Conservation (phyloP, 495 filamentous ascomycete genomes). For the Podospora pseudocomata region DNA sequence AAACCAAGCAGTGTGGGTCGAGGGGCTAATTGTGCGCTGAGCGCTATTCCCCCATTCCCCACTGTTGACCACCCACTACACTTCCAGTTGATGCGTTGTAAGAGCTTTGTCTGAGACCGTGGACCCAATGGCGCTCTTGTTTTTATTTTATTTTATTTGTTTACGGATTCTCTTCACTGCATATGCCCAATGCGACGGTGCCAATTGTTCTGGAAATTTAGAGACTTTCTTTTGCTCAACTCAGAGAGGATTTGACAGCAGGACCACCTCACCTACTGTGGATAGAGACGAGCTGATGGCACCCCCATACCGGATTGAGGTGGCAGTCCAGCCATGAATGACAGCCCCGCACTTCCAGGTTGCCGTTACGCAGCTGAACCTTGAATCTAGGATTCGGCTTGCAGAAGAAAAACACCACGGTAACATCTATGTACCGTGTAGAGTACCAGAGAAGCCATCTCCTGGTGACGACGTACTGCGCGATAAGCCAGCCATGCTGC, state of each 20-base stretch:
- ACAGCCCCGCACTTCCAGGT: constrained; percentile 3
- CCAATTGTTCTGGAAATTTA: not conserved
- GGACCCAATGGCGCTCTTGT: too few species aligned
- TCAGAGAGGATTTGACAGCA: not conserved
- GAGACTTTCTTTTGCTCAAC: not conserved
- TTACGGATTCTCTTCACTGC: too few species aligned
- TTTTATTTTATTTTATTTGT: too few species aligned
- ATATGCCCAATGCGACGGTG: constrained; percentile 1
- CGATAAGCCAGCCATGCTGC: not conserved
- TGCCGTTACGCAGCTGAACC: constrained; percentile 3
- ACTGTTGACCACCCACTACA: constrained; percentile 3
- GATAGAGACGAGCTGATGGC: not conserved
- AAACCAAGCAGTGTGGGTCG: constrained; percentile 20
- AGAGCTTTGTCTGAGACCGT: constrained; percentile 4
- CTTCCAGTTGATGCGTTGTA: not conserved
- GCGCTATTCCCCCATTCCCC: not conserved
- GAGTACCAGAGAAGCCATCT: too few species aligned
- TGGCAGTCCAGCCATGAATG: not conserved
- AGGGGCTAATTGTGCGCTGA: constrained; percentile 10
- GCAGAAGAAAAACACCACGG: not conserved
- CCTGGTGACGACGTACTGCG: not conserved
- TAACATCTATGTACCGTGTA: not conserved
- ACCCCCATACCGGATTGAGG: not conserved
- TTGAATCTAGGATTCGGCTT: constrained; percentile 5
- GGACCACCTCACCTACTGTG: constrained; percentile 5